Conservation (phyloP, 2,329 filamentous ascomycete species). For the Alternaria longipes region DNA sequence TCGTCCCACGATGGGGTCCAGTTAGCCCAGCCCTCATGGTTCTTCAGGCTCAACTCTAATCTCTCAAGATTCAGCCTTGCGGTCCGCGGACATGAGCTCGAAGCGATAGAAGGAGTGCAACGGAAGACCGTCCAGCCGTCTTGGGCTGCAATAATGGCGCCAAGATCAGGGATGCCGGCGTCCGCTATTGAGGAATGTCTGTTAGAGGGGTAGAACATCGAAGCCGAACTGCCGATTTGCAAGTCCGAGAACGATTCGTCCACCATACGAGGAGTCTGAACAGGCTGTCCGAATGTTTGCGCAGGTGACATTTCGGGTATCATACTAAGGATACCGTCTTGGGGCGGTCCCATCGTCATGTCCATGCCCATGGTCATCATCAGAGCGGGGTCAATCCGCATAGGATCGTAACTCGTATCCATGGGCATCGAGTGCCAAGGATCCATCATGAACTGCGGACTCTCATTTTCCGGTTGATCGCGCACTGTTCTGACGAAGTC, state of each 20-base stretch:
- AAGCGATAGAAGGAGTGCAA: slow-evolving; percentile 60
- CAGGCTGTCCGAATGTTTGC: slow-evolving; percentile 48
- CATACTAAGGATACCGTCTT: slow-evolving; percentile 56
- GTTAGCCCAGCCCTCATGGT: slow-evolving; percentile 61
- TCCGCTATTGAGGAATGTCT: slow-evolving; percentile 54
- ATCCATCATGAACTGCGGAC: slow-evolving; percentile 60
- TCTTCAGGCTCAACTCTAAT: slow-evolving; percentile 61
- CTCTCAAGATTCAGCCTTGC: slow-evolving; percentile 61
- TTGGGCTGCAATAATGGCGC: slow-evolving; percentile 60
- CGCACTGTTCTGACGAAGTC: slow-evolving; percentile 54
- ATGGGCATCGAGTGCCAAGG: slow-evolving; percentile 58
- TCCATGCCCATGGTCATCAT: slow-evolving; percentile 58
- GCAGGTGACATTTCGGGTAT: slow-evolving; percentile 55
- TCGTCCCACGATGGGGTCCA: slow-evolving; percentile 63
- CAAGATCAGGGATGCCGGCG: slow-evolving; percentile 53
- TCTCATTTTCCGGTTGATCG: slow-evolving; percentile 55
- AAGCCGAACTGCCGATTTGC: slow-evolving; percentile 55
- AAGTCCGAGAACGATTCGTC: slow-evolving; percentile 59
- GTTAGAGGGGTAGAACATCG: slow-evolving; percentile 52
- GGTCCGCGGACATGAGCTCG: slow-evolving; percentile 61
- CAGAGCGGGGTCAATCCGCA: slow-evolving; percentile 57
- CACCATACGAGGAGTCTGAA: slow-evolving; percentile 59
- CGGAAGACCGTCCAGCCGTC: slow-evolving; percentile 64
- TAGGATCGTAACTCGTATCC: slow-evolving; percentile 54
- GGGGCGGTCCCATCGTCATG: slow-evolving; percentile 51